Evolutionary conservation across 176 grass and related monocot species (phyloP), one percentile per base, ranked within the genome.

Genomic region (Cocos nucifera): DNA sequence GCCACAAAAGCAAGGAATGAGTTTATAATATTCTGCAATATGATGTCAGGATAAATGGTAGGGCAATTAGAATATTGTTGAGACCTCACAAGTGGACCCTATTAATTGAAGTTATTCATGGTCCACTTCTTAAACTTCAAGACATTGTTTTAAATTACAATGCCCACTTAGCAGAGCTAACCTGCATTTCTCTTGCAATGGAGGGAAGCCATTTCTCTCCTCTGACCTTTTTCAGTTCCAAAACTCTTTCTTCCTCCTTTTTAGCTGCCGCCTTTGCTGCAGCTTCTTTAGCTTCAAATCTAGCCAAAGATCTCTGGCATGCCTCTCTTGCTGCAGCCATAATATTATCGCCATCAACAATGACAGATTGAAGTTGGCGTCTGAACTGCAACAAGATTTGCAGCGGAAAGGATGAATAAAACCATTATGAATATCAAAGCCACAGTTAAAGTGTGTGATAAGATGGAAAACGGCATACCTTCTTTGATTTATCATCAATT

Each of bases 201-300:
- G 92, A 90, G 90, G 87, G 92, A 82, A 96, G 92, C 92, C 92
- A 96, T 79, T 80, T 88, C 83, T 96, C 92, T 77, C 92, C 92
- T 69, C 92, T 90, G 35, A 79, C 49, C 53, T 83, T 90, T 57
- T 87, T 96, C 54, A 90, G 78, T 64, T 82, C 53, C 16, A 17
- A 35, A 52, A 96, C 80, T 56, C 87, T 87, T 74, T 90, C 92
- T 80, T 96, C 87, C 69, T 90, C 92, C 69, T 57, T 82, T 75
- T 85, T 82, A 35, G 87, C 81, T 62, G 75, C 80, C 65, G 70
- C 78, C 49, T 90, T 90, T 8, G 51, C 75, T 22, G 70, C 75
- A 65, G 77, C 73, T 96, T 88, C 92, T 63, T 78, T 96, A 3
- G 72, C 83, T 83, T 90, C 67, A 51, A 70, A 73, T 78, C 75